A percentile compares a stretch with the other conserved stretches of the same genome.
Conservation (phyloP, 306 rosid species). For the Castanea crenata region DNA sequence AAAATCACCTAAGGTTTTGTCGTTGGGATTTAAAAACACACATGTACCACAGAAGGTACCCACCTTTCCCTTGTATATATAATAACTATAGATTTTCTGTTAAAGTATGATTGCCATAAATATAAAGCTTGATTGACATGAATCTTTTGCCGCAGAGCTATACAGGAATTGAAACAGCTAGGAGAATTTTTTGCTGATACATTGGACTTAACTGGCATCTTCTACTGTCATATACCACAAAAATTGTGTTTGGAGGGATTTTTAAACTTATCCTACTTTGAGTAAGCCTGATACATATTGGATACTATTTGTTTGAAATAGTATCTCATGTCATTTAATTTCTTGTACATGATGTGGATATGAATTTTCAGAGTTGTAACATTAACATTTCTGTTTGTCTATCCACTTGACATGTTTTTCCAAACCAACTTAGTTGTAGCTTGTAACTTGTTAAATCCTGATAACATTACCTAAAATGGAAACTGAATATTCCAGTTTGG, state of each 20-base stretch:
- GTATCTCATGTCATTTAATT: background rate
- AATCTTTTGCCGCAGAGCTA: constrained; percentile 59
- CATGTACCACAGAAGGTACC: constrained; percentile 59
- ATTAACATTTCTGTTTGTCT: background rate
- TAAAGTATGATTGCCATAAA: constrained; percentile 28
- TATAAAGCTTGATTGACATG: background rate
- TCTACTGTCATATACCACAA: constrained; percentile 59
- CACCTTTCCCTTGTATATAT: constrained; percentile 8
- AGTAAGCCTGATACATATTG: constrained; percentile 45
- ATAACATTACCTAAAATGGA: background rate
- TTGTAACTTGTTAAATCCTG: background rate
- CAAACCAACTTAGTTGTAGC: background rate
- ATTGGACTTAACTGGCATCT: constrained; percentile 72
- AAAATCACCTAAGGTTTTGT: constrained; percentile 59
- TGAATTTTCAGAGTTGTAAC: background rate
- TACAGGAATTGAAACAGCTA: constrained; percentile 67
- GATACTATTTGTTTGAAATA: background rate
- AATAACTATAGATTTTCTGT: background rate
- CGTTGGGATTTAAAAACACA: constrained; percentile 90
- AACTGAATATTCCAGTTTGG: background rate
- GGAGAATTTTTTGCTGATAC: constrained; percentile 69
- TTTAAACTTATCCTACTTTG: constrained; percentile 39
- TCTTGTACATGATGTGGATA: background rate
- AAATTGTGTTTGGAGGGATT: constrained; percentile 35
- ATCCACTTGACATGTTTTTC: background rate